Percentiles rank a stretch among this genome's conserved stretches.
These are phyloP conservation scores for Salvia splendens DNA, from an alignment of 257 asterid genomes.

Conservation along the genomic window DNA sequence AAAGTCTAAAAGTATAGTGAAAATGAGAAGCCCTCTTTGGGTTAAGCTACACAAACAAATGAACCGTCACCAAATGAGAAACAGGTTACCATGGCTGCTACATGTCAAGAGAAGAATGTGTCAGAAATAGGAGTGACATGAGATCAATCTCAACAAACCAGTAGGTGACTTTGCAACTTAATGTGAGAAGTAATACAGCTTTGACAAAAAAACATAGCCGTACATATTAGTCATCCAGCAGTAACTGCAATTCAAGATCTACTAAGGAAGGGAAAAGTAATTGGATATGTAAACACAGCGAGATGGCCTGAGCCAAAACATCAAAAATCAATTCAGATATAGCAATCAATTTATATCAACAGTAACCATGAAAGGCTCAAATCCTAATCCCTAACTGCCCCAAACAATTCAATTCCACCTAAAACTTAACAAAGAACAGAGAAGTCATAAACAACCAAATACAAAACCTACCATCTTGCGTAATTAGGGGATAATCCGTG, in stretches of 20 bases:
- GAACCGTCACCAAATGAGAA: background rate
- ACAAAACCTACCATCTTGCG: conserved; percentile 81
- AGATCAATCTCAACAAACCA: conserved; percentile 5
- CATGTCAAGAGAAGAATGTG: background rate
- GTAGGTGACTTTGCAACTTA: conserved; percentile 12
- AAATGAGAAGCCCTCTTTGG: background rate
- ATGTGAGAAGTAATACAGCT: background rate
- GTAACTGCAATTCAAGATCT: conserved; percentile 7
- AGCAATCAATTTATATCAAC: conserved; percentile 29
- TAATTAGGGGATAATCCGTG: conserved; percentile 82
- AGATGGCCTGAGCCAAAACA: conserved; percentile 15
- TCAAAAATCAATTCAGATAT: conserved; percentile 13
- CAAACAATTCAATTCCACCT: conserved; percentile 24
- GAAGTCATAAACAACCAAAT: conserved; percentile 13
- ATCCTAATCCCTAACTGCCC: conserved; percentile 19
- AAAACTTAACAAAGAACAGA: conserved; percentile 21
- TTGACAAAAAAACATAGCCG: background rate
- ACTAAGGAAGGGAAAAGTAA: background rate
- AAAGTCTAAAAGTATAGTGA: background rate
- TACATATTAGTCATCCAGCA: background rate
- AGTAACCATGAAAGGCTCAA: conserved; percentile 13
- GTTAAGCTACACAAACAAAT: conserved; percentile 6
- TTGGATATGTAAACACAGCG: conserved; percentile 8
- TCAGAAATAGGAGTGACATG: background rate
- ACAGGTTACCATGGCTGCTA: conserved; percentile 1